phyloP scores from a whole-genome alignment of 345 rosid genomes.

The Eutrema yunnanense region DNA sequence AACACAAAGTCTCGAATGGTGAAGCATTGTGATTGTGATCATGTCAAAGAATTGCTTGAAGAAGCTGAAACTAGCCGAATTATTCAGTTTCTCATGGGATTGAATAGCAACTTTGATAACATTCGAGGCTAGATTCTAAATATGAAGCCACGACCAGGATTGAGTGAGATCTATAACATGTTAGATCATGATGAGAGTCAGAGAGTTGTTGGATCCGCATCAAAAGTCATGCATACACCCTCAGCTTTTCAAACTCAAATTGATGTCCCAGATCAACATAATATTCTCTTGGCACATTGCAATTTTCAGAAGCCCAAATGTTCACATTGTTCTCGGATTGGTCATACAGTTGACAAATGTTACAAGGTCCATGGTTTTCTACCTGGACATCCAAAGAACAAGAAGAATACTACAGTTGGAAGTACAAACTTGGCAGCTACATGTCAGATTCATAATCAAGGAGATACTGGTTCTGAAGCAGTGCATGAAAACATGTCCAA shows the following conservation, averaged over 20 bases:
- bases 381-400: too few species aligned
- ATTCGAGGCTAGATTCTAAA: neutral
- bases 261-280: neutral
- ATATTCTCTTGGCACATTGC: neutral
- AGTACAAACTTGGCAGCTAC: neutral
- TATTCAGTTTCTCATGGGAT: neutral
- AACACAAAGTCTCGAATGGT: too few species aligned
- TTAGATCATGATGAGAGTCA: too few species aligned
- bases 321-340: neutral
- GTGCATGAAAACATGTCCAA: neutral
- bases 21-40: too few species aligned
- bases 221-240: neutral
- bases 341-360: neutral
- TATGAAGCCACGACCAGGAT: neutral
- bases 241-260: neutral
- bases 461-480: neutral
- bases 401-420: neutral
- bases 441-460: too few species aligned
- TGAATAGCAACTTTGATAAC: too few species aligned
- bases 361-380: too few species aligned
- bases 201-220: neutral
- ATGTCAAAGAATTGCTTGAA: too few species aligned
- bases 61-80: too few species aligned
- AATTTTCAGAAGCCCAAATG: neutral
- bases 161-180: too few species aligned